phyloP scores from a whole-genome alignment of 164 flowering plant species.

The Paratinospora sagittata region DNA sequence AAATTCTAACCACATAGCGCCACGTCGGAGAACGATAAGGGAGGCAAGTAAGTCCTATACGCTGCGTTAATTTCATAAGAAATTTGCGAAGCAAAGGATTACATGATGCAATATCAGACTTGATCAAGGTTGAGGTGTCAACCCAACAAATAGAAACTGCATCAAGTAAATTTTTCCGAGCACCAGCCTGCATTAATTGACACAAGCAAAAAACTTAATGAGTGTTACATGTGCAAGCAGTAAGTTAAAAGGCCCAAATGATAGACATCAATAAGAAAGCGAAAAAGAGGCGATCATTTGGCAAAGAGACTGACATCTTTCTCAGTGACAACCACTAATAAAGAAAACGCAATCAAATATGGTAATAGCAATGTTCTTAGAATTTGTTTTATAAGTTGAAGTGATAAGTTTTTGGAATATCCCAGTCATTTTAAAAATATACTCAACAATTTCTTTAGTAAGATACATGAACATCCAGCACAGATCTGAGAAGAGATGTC shows the following conservation, averaged over 20 bases:
- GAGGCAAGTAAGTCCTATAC: slow-evolving; percentile 74
- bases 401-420: background rate
- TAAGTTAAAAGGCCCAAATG: background rate
- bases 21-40: slow-evolving; percentile 71
- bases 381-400: background rate
- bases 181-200: slow-evolving; percentile 54
- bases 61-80: slow-evolving; percentile 73
- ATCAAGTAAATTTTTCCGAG: slow-evolving; percentile 46
- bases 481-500: background rate
- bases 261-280: background rate
- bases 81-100: slow-evolving; percentile 91
- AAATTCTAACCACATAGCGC: slow-evolving; percentile 74
- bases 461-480: background rate
- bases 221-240: slow-evolving; percentile 7
- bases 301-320: background rate
- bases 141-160: slow-evolving; percentile 65
- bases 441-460: background rate
- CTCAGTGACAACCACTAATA: background rate
- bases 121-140: slow-evolving; percentile 52
- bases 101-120: slow-evolving; percentile 52
- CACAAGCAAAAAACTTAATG: background rate
- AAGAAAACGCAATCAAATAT: background rate
- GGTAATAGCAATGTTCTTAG: background rate
- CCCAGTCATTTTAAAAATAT: background rate
- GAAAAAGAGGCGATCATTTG: background rate